Evolutionary conservation across 305 asterid species (phyloP), one percentile per base, ranked within the genome.

Genomic region (Stenogyne calaminthoides): DNA sequence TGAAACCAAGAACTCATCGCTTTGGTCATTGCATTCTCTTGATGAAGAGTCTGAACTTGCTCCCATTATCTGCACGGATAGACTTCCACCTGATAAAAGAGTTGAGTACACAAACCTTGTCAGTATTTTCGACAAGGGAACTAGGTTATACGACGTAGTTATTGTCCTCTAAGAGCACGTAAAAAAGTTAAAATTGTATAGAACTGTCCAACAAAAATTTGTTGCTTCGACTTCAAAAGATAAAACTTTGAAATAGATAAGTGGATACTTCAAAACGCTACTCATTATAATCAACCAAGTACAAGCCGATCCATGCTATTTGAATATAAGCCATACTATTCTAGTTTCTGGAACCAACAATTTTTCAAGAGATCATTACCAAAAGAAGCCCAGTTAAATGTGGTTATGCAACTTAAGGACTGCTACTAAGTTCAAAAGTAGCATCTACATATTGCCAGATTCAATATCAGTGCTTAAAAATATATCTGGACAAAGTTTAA

Each of bases 81-180:
- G 78, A 75, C 95, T 90, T 71, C 96, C 96, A 79, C 83, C 96
- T 88, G 49, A 63, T 52, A 76, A n/a, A 68, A 49, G 64, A 55
- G 54, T 8, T 1, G 42, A 49, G 2, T 9, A 37, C n/a, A 51
- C 20, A 10, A 49, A 67, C 25, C 40, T 11, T 4, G n/a, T 18
- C 22, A 70, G 36, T 40, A 69, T 10, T 67, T 52, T 10, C 49
- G 37, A 37, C 8, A 22, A 55, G 20, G n/a, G 15, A 42, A 67
- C 47, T 3, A 27, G 9, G 61, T 16, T 52, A 3, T 11, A 46
- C 16, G 16, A 46, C 52, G 6, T 9, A 42, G n/a, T 25, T 25
- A 25, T 42, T 10, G 3, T 0, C 5, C 42, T 37, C 9, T 4
- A 0, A 37, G 42, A 37, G 10, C 42, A 37, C 42, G 42, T 37